A percentile compares a stretch with the other conserved stretches of the same genome.
Evolutionary conservation across 768 basidiomycete genomes (phyloP).

Genomic region (Rhodotorula diobovata): DNA sequence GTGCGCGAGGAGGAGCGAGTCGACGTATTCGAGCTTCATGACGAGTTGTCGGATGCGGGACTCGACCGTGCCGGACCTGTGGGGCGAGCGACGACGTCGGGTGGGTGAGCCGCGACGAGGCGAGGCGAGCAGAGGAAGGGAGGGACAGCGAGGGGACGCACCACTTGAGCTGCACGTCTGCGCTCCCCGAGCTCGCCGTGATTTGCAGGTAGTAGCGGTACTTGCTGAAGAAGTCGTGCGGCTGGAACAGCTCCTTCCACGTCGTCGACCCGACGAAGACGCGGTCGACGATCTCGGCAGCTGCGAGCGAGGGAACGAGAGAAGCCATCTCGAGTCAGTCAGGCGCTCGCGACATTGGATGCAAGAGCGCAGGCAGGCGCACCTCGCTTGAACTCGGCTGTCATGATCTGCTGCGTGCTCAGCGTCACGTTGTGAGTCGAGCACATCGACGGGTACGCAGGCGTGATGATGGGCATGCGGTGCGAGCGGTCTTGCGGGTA

Average conservation of each 20-base stretch:
- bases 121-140: neutral
- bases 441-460: slow-evolving; percentile 98
- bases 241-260: slow-evolving; percentile 91
- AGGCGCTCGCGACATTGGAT: no score
- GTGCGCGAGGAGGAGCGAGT: slow-evolving; percentile 83
- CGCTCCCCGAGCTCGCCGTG: slow-evolving; percentile 77
- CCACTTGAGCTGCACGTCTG: slow-evolving; percentile 91
- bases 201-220: slow-evolving; percentile 96
- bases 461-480: slow-evolving; percentile 98
- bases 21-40: slow-evolving; percentile 95
- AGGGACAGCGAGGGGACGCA: slow-evolving; percentile 52
- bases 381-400: slow-evolving; percentile 92
- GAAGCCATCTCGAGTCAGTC: no score
- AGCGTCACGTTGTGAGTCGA: slow-evolving; percentile 95
- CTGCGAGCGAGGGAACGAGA: slow-evolving; percentile 52
- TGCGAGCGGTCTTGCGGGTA: slow-evolving; percentile 91
- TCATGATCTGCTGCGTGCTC: slow-evolving; percentile 93
- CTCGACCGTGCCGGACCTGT: slow-evolving; percentile 93
- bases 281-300: slow-evolving; percentile 86
- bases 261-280: slow-evolving; percentile 67
- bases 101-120: neutral
- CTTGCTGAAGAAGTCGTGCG: slow-evolving; percentile 95
- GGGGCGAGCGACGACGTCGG: neutral
- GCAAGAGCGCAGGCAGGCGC: neutral
- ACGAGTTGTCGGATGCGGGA: slow-evolving; percentile 91